These are phyloP conservation scores for Blastosporella zonata DNA, from an alignment of 1,284 basidiomycete genomes.

Conservation along the genomic window DNA sequence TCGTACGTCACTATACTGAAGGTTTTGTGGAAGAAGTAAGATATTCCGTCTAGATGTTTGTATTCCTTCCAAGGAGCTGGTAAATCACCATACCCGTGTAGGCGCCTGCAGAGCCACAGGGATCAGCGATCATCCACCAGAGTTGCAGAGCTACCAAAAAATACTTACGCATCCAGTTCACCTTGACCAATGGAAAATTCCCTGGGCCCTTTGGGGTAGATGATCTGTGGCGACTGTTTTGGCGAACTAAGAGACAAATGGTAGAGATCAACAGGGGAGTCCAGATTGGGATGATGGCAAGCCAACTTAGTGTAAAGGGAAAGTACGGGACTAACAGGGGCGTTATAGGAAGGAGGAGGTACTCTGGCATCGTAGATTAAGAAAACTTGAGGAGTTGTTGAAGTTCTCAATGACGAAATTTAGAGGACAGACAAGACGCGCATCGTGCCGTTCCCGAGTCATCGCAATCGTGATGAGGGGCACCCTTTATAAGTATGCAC, in stretches of 20 bases:
- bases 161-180: background rate
- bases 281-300: background rate
- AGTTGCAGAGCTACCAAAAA: background rate
- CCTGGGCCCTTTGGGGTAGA: background rate
- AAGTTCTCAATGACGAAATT: background rate
- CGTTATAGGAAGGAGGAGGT: background rate
- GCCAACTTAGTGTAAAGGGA: background rate
- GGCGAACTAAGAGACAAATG: background rate
- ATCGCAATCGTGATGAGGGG: background rate
- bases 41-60: slow-evolving; percentile 1
- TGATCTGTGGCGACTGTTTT: background rate
- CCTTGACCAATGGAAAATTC: background rate
- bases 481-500: background rate
- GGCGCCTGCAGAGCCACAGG: background rate
- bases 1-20: background rate
- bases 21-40: background rate
- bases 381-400: background rate
- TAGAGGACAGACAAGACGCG: background rate
- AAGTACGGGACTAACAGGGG: background rate
- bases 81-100: slow-evolving; percentile 3
- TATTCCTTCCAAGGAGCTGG: background rate
- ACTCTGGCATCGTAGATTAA: background rate
- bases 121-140: background rate
- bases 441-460: background rate
- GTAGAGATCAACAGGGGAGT: background rate